phyloP scores from a whole-genome alignment of 1,284 basidiomycete species.

The Ceratobasidium sp. region DNA sequence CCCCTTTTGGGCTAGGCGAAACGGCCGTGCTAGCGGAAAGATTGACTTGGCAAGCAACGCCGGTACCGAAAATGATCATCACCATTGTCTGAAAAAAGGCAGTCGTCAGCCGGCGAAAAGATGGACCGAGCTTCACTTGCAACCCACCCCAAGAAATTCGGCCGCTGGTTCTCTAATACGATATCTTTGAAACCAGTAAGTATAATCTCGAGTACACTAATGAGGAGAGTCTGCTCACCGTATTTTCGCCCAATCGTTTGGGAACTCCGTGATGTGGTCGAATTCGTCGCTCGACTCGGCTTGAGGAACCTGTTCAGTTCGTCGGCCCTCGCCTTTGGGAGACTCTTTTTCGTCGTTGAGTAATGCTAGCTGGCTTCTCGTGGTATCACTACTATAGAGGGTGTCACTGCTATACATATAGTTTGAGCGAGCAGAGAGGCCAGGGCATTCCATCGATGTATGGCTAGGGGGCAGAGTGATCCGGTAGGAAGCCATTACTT shows the following conservation, averaged over 20 bases:
- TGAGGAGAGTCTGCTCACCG: background rate
- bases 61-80: conserved; percentile 69
- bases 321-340: background rate
- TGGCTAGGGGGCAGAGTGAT: conserved; percentile 1
- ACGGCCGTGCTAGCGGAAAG: conserved; percentile 63
- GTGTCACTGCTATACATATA: too few relatives aligned
- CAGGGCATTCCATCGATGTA: conserved; percentile 11
- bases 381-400: conserved; percentile 17
- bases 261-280: conserved; percentile 35
- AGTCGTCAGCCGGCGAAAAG: background rate
- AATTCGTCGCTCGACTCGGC: background rate
- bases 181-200: conserved; percentile 47
- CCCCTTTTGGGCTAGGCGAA: conserved; percentile 63
- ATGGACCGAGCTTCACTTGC: background rate
- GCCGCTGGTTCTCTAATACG: conserved; percentile 67
- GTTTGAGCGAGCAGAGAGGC: conserved; percentile 6
- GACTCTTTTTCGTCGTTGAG: conserved; percentile 8
- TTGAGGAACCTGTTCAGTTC: conserved; percentile 2
- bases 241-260: conserved; percentile 31
- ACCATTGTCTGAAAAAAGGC: conserved; percentile 56
- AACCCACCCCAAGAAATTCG: conserved; percentile 63
- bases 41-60: conserved; percentile 67
- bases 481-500: conserved; percentile 4
- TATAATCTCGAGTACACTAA: background rate
- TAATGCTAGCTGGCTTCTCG: background rate